These are phyloP conservation scores for Mortierella sp. DNA, from an alignment of 371 early-diverging fungal genomes.

Conservation along the genomic window DNA sequence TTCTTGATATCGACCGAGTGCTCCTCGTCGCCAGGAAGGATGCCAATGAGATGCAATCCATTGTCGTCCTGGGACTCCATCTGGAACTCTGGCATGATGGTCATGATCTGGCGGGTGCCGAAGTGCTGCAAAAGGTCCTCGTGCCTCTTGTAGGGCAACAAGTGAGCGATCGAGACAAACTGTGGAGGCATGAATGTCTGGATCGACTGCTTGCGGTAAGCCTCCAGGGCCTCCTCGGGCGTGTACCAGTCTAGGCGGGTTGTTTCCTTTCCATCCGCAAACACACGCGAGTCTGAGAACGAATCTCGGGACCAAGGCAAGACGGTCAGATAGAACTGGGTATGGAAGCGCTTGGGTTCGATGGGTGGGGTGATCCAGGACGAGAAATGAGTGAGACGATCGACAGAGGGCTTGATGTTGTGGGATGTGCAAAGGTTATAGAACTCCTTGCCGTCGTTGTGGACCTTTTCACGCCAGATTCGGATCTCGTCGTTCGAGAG, in stretches of 20 bases:
- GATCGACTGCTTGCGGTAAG: slow-evolving; percentile 54
- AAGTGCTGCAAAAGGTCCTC: slow-evolving; percentile 58
- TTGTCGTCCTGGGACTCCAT: slow-evolving; percentile 41
- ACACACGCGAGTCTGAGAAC: slow-evolving; percentile 46
- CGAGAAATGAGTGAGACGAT: slow-evolving; percentile 69
- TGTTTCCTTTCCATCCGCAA: slow-evolving; percentile 78
- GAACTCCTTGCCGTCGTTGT: slow-evolving; percentile 69
- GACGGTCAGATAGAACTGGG: slow-evolving; percentile 80
- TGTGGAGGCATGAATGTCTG: slow-evolving; percentile 77
- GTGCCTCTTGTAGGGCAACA: slow-evolving; percentile 56
- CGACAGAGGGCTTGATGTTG: slow-evolving; percentile 63
- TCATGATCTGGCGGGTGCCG: slow-evolving; percentile 56
- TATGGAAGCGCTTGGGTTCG: slow-evolving; percentile 79
- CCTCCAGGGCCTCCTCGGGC: slow-evolving; percentile 72
- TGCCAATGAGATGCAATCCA: slow-evolving; percentile 39
- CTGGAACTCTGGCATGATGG: slow-evolving; percentile 66
- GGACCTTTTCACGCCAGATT: slow-evolving; percentile 67
- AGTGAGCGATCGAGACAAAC: slow-evolving; percentile 68
- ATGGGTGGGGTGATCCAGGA: slow-evolving; percentile 86
- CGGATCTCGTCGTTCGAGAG: slow-evolving; percentile 53
- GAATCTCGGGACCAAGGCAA: slow-evolving; percentile 60
- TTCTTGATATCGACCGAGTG: slow-evolving; percentile 34
- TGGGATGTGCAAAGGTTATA: slow-evolving; percentile 65
- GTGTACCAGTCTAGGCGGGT: slow-evolving; percentile 77
- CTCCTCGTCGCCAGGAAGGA: slow-evolving; percentile 54